Evolutionary conservation across 306 rosid genomes (phyloP).

Genomic region (Sicyos baderoa): DNA sequence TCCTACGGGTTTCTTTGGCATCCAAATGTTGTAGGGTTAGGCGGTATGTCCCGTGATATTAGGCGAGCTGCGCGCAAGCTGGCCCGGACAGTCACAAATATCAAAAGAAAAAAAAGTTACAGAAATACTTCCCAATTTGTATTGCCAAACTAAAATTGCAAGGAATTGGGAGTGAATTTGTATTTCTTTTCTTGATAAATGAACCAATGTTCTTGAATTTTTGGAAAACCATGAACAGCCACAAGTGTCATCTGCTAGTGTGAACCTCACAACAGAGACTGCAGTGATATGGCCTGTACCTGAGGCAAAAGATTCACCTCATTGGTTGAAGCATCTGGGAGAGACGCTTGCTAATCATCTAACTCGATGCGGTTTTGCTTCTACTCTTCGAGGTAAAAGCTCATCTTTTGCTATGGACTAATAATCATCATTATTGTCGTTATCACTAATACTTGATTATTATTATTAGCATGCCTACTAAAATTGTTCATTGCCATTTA

Average conservation of each 20-base stretch:
- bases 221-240: constrained; percentile 45
- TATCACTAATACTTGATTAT: neutral
- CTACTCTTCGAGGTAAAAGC: constrained; percentile 58
- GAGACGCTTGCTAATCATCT: constrained; percentile 78
- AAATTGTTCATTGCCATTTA: neutral
- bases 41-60: too few relatives aligned
- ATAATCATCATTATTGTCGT: neutral
- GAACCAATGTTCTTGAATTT: neutral
- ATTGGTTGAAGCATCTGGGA: constrained; percentile 57
- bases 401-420: neutral
- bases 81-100: too few relatives aligned
- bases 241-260: constrained; percentile 76
- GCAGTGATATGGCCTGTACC: constrained; percentile 63
- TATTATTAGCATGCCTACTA: neutral
- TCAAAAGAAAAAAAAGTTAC: too few relatives aligned
- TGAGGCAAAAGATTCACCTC: constrained; percentile 42
- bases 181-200: too few relatives aligned
- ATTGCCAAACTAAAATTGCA: too few relatives aligned
- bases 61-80: too few relatives aligned
- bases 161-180: too few relatives aligned
- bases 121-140: too few relatives aligned
- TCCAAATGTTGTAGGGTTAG: too few relatives aligned
- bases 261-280: constrained; percentile 63
- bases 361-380: constrained; percentile 70
- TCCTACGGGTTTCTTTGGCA: too few relatives aligned